These are phyloP conservation scores for Hypoxylon crocopeplum DNA, from an alignment of 495 filamentous ascomycete genomes.

Conservation along the genomic window DNA sequence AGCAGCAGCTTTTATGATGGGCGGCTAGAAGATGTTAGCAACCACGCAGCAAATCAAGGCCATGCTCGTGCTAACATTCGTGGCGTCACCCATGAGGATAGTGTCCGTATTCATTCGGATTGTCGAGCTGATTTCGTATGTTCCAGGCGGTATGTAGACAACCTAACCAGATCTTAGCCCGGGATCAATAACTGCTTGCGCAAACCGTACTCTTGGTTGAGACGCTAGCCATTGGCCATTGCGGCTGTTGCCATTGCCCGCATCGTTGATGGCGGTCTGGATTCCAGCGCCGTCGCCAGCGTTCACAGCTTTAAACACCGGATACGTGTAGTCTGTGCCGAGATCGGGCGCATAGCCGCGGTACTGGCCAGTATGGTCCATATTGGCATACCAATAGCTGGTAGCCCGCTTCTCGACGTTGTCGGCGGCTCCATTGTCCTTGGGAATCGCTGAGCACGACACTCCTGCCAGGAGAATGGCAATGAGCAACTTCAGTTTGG, in stretches of 20 bases:
- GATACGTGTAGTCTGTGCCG: conserved; percentile 42
- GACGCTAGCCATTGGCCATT: conserved; percentile 48
- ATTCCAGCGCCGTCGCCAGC: conserved; percentile 47
- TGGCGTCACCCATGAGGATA: conserved; percentile 71
- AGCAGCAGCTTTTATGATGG: conserved; percentile 66
- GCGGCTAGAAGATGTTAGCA: conserved; percentile 42
- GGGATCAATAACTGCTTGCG: neutral
- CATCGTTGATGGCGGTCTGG: conserved; percentile 43
- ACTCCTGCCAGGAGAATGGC: conserved; percentile 10
- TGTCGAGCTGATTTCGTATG: conserved; percentile 63
- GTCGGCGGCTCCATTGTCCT: conserved; percentile 1
- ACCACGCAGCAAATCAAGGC: neutral
- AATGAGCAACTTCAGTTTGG: conserved; percentile 17
- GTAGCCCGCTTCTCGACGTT: conserved; percentile 20
- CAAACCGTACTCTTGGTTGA: conserved; percentile 47
- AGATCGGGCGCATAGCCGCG: conserved; percentile 50
- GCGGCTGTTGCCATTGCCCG: conserved; percentile 39
- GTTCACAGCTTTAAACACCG: conserved; percentile 42
- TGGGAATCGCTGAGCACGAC: conserved; percentile 6
- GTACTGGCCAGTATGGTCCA: conserved; percentile 42
- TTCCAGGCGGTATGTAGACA: conserved; percentile 70
- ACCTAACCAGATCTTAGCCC: conserved; percentile 43
- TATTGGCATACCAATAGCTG: conserved; percentile 46
- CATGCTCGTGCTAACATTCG: conserved; percentile 51
- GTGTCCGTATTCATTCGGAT: conserved; percentile 65